Evolutionary conservation across 2,329 filamentous ascomycete species (phyloP).

Genomic region (Colletotrichum tabaci): DNA sequence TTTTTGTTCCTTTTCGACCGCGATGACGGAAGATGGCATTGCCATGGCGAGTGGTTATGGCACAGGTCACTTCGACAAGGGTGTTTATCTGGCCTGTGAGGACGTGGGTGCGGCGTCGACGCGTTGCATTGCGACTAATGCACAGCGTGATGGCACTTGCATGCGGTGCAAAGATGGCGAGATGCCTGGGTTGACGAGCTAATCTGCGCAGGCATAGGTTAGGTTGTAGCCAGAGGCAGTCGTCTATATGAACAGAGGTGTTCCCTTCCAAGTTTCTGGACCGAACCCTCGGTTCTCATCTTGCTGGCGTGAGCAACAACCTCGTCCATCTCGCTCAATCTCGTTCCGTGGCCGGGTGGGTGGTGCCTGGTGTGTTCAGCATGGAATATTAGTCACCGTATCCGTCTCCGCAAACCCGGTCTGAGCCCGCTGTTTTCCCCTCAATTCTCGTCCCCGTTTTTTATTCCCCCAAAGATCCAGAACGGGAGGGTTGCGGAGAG

Average conservation of each 20-base stretch:
- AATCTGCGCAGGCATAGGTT: not conserved
- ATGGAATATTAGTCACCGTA: not conserved
- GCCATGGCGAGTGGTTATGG: not conserved
- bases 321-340: constrained; percentile 10
- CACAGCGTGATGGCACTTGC: not conserved
- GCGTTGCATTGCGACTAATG: constrained; percentile 9
- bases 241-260: not conserved
- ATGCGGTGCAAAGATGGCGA: not conserved
- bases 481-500: constrained; percentile 5
- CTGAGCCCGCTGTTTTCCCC: constrained; percentile 26
- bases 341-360: not conserved
- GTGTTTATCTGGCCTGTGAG: not conserved
- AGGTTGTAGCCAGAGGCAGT: not conserved
- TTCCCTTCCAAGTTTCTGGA: not conserved
- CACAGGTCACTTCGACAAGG: not conserved
- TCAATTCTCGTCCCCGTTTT: constrained; percentile 26
- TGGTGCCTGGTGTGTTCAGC: constrained; percentile 6
- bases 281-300: too few relatives aligned
- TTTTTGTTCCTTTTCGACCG: too few relatives aligned
- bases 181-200: not conserved
- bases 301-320: not conserved
- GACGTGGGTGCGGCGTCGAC: not conserved
- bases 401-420: constrained; percentile 21
- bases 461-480: constrained; percentile 23
- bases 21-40: not conserved